Base-by-base conservation (phyloP, 176 grass and related monocot genomes). In the Rhynchospora tenuis region DNA sequence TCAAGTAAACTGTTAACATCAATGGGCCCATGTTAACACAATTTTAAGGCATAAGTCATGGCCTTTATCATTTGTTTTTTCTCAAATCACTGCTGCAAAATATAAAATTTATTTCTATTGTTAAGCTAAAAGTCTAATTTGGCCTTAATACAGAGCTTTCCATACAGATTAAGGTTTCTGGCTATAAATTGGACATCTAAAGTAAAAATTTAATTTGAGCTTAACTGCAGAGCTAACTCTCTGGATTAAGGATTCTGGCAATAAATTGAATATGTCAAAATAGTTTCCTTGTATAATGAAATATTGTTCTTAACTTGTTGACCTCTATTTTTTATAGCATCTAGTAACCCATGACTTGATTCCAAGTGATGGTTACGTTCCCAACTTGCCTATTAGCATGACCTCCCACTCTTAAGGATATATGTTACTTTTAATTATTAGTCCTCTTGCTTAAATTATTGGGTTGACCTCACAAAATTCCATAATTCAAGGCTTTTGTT, bases 1-100 rank as follows among this genome's bases (percentile, higher is more conserved):
- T 76, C 23, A 11, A 9, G 73, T 77, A 7, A 77, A 54, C 73
- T 77, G 50, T 77, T 56, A 77, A 77, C 47, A 56, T 77, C 73
- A 77, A 19, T 29, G 23, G 73, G 10, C 73, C 73, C 48, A 76
- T 9, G 22, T 77, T 55, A 55, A 31, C 48, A 19, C 14, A 31
- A 54, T 33, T 0, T 74, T 56, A 17, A 76, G 6, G 46, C 73
- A 77, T 10, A 28, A 17, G 47, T 56, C 24, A 27, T 7, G 7
- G 48, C 55, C 47, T 52, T 76, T 55, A 76, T 28, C 46, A 55
- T 16, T 55, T 76, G 71, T 54, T 76, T 55, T 15, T 8, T 19
- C 22, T 31, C 23, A 56, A 29, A 77, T 56, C 23, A 55, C 7
- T 77, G 50, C 14, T 16, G 50, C 7, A 28, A 0, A 77, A 31